phyloP scores from a whole-genome alignment of 805 yeast species.

The Pichia membranifaciens region DNA sequence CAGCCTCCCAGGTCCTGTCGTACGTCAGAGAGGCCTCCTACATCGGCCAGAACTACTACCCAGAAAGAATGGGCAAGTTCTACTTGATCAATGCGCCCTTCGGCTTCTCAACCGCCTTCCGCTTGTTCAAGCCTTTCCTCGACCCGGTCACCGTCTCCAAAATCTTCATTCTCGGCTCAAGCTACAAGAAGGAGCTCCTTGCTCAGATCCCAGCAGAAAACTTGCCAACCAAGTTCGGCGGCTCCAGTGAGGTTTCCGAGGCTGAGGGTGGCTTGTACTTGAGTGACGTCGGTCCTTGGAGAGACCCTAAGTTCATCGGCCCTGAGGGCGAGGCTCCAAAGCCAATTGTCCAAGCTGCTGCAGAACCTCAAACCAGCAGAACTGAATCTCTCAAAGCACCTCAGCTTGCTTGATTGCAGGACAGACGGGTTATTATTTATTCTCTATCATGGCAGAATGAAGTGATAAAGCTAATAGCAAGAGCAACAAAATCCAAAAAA shows the following conservation, averaged over 20 bases:
- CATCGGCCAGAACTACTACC: conserved; percentile 95
- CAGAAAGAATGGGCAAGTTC: conserved; percentile 98
- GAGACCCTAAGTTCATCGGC: conserved; percentile 80
- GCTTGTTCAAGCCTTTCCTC: conserved; percentile 83
- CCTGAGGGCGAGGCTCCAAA: conserved; percentile 94
- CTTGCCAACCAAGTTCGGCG: conserved; percentile 89
- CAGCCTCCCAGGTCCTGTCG: conserved; percentile 78
- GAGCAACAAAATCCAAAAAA: no score
- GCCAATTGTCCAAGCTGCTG: conserved; percentile 3
- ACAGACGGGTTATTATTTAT: no score
- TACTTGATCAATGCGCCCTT: conserved; percentile 95
- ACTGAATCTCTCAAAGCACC: no score
- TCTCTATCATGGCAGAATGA: no score
- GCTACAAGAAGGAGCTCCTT: conserved; percentile 74
- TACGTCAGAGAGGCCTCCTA: conserved; percentile 90
- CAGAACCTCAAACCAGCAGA: no score
- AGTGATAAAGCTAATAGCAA: no score
- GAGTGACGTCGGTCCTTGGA: conserved; percentile 96
- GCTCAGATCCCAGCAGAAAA: conserved; percentile 92
- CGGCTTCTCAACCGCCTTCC: conserved; percentile 93
- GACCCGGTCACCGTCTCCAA: conserved; percentile 97
- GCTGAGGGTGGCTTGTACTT: conserved; percentile 76
- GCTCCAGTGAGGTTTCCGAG: conserved; percentile 58
- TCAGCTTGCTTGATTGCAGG: no score
- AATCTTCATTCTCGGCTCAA: conserved; percentile 78